Evolutionary conservation across 2,329 filamentous ascomycete genomes (phyloP).

Genomic region (Cylindrodendrum hubeiense): DNA sequence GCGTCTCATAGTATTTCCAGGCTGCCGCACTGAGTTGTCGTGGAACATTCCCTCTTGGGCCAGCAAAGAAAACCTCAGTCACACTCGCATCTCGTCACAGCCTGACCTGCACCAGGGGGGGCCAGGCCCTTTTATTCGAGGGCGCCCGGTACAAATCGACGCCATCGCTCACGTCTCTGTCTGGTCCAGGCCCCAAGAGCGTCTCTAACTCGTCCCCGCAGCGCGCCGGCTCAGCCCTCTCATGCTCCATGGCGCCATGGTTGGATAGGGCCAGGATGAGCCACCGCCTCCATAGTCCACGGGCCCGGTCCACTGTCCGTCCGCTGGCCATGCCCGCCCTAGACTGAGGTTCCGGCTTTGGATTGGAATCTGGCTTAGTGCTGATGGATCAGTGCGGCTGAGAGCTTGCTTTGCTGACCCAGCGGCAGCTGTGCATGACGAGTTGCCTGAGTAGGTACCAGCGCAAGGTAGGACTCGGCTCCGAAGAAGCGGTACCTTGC

Average conservation of each 20-base stretch:
- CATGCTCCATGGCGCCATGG: constrained; percentile 37
- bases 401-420: constrained; percentile 31
- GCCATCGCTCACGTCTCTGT: constrained; percentile 14
- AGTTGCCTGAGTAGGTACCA: not conserved
- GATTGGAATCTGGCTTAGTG: constrained; percentile 41
- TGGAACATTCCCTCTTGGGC: not conserved
- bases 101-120: not conserved
- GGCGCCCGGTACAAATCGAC: constrained; percentile 18
- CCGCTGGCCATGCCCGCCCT: constrained; percentile 5
- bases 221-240: constrained; percentile 41
- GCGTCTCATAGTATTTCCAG: constrained; percentile 19
- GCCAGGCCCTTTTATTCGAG: constrained; percentile 19
- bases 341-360: constrained; percentile 27
- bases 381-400: constrained; percentile 45
- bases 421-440: constrained; percentile 8
- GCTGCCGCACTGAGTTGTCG: constrained; percentile 1
- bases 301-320: not conserved
- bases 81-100: not conserved
- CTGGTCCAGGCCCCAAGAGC: constrained; percentile 27
- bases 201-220: constrained; percentile 36
- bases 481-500: constrained; percentile 22
- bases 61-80: constrained; percentile 8
- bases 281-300: constrained; percentile 38
- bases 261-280: constrained; percentile 36
- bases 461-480: not conserved